Conservation (phyloP, 2,329 filamentous ascomycete genomes). For the Diaporthe humulicola region DNA sequence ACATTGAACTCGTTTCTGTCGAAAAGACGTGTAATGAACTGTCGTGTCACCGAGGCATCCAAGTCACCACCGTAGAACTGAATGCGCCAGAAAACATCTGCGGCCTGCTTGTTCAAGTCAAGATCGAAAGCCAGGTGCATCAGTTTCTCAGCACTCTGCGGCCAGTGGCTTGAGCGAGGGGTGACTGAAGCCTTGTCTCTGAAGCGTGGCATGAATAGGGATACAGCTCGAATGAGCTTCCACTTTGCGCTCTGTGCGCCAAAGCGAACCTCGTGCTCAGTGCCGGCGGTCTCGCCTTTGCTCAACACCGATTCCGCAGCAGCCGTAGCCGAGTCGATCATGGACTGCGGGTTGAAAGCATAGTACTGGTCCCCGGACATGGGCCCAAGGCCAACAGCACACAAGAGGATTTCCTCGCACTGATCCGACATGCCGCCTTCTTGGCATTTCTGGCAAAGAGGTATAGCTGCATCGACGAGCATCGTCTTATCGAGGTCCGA, state of each 20-base stretch:
- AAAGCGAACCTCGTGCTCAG: background rate
- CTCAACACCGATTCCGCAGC: slow-evolving; percentile 34
- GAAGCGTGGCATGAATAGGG: slow-evolving; percentile 50
- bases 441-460: slow-evolving; percentile 52
- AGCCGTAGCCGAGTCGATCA: slow-evolving; percentile 49
- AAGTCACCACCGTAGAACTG: slow-evolving; percentile 43
- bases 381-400: slow-evolving; percentile 45
- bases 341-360: slow-evolving; percentile 50
- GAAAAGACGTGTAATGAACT: slow-evolving; percentile 50
- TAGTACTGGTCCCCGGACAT: slow-evolving; percentile 52
- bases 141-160: slow-evolving; percentile 31
- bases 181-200: slow-evolving; percentile 40
- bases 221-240: slow-evolving; percentile 45
- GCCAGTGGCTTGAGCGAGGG: slow-evolving; percentile 30
- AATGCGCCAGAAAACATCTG: slow-evolving; percentile 51
- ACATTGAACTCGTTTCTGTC: slow-evolving; percentile 47
- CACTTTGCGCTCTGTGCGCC: slow-evolving; percentile 2
- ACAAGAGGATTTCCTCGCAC: slow-evolving; percentile 49
- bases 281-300: background rate
- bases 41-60: slow-evolving; percentile 45
- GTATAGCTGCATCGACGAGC: slow-evolving; percentile 45
- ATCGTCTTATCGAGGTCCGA: slow-evolving; percentile 16
- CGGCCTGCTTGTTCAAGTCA: slow-evolving; percentile 41
- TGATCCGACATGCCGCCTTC: slow-evolving; percentile 47
- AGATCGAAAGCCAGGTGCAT: slow-evolving; percentile 45